A percentile compares a stretch with the other conserved stretches of the same genome.
Conservation (phyloP, 306 rosid species). For the Dalbergia cochinchinensis region DNA sequence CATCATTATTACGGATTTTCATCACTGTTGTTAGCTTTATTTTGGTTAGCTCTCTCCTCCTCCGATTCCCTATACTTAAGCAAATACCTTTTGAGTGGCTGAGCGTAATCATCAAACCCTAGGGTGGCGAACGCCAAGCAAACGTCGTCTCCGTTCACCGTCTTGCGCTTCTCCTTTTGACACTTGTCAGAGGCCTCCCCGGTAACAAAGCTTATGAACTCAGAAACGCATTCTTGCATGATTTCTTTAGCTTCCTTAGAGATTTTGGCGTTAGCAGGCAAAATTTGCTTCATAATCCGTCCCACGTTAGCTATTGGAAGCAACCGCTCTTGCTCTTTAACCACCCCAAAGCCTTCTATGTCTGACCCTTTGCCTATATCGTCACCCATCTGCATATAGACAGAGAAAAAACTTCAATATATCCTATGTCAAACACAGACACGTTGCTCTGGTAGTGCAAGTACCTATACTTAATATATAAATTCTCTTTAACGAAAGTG, state of each 20-base stretch:
- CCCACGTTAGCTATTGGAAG: slow-evolving; percentile 85
- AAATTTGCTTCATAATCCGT: slow-evolving; percentile 76
- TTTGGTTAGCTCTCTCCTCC: slow-evolving; percentile 70
- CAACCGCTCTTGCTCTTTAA: slow-evolving; percentile 78
- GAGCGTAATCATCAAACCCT: slow-evolving; percentile 48
- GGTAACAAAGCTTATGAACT: slow-evolving; percentile 59
- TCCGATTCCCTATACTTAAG: slow-evolving; percentile 64
- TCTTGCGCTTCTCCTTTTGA: slow-evolving; percentile 80
- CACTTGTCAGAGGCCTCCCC: slow-evolving; percentile 87
- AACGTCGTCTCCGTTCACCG: slow-evolving; percentile 77
- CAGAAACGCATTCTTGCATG: slow-evolving; percentile 82
- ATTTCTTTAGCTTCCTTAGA: slow-evolving; percentile 80
- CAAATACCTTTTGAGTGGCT: slow-evolving; percentile 71
- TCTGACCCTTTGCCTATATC: slow-evolving; percentile 49
- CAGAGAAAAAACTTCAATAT: slow-evolving; percentile 10
- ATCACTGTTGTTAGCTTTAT: not conserved
- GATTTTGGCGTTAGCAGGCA: slow-evolving; percentile 74
- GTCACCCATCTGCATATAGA: slow-evolving; percentile 53
- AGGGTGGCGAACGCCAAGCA: slow-evolving; percentile 73
- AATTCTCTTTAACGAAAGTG: no score
- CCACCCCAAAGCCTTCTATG: slow-evolving; percentile 54
- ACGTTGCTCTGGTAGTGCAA: slow-evolving; percentile 50
- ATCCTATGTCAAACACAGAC: slow-evolving; percentile 63
- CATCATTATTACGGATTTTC: no score
- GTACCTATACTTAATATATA: no score